Evolutionary conservation across 768 basidiomycete species (phyloP), one percentile per base, ranked within the genome.

Genomic region (Tephrocybe sp.): DNA sequence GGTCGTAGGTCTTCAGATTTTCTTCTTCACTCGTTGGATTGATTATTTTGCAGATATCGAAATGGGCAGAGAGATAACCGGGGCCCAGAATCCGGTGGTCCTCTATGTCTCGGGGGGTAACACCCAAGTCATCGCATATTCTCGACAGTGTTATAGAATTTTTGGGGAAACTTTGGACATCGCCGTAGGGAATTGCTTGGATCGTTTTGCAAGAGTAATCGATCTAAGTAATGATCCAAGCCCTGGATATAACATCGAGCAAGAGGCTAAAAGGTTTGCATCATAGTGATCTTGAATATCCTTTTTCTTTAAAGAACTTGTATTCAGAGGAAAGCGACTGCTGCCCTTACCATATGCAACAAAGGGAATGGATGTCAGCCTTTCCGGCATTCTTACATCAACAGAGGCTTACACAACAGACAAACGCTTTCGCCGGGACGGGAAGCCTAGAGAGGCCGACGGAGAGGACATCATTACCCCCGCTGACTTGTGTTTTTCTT

Each of bases 141-240:
- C 95, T 18, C 87, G 89, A 51, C 94, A 98, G 66, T 84, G 94
- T 54, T 99, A 99, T 66, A 84, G 97, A 35, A 99, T 99, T 52
- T 99, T 99, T 62, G 97, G 97, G 13, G 97, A 99, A 70, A 98
- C 97, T 1, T 78, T 99, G 47, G 97, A 99, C 63, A 98, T 99
- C 49, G 97, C 97, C n/a, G 94, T 98, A 27, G 97, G 97, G 30
- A 99, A 99, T 65, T 98, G 97, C 64, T 74, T 99, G 19, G 97
- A 99, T 67, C 86, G 97, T 9, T 99, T 99, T 61, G 97, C 97
- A 2, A 77, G 97, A 38, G 92, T 96, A 11, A 91, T 99, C 45
- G 88, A 91, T 52, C 72, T 99, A 35, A 89, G 89, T 63, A 99
- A 99, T 63, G 96, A 96, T 66, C 97, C 97, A 2, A 87, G 80